Evolutionary conservation across 192 early-diverging fungal genomes (phyloP), one percentile per base, ranked within the genome.

Genomic region (Coemansia sp.): DNA sequence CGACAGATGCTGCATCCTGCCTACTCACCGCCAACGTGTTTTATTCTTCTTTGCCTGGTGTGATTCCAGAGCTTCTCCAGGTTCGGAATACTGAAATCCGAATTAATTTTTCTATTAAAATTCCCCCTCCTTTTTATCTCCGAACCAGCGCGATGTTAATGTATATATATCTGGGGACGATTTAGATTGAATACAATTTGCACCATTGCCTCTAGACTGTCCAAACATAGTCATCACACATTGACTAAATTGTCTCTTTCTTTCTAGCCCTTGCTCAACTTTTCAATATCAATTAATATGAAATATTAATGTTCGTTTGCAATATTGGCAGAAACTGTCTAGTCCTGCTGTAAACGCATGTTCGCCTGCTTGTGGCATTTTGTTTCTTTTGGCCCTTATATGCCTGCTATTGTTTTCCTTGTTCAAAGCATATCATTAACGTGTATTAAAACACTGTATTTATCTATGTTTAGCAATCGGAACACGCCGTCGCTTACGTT

Each of bases 51-150:
- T 40, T 40, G 38, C 38, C 11, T 29, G 29, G 29, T 29, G 29
- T 29, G 29, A 48, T 19, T 48, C 45, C 45, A 48, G 45, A 19
- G 45, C n/a, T 48, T 48, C 45, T 48, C 45, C 45, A 48, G 45
- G n/a, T 48, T 48, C n/a, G 45, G 45, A 48, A 19, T 17, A 48
- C 45, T 29, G 17, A 15, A 19, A 19, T 15, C 19, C n/a, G 45
- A 48, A 19, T 48, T 11, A 19, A 19, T 48, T n/a, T 48, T 52
- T 25, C 22, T 52, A 25, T 52, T 52, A 50, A 25, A 22, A 52
- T 25, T 46, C 19, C 46, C 46, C 19, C 8, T 52, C 22, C 9
- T 52, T 22, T 25, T 52, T 52, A 17, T 45, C 42, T 45, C 42
- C 42, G 42, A 45, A 40, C 7, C 7, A 40, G 5, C 38, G 38